phyloP scores from a whole-genome alignment of 2,329 filamentous ascomycete genomes.

The Apiospora saccharicola region DNA sequence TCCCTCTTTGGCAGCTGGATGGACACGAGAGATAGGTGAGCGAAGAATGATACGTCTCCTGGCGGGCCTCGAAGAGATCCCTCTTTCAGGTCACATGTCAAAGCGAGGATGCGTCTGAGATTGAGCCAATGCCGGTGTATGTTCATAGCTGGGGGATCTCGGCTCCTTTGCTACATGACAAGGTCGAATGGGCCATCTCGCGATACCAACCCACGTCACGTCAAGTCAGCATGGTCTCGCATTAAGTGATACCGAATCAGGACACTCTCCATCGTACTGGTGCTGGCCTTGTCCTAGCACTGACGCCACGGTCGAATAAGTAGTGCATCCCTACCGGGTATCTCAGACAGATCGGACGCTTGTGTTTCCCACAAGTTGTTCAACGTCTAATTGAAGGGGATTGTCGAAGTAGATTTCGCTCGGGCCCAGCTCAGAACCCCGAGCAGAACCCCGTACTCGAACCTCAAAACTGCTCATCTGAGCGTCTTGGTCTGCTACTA shows the following conservation, averaged over 20 bases:
- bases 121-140: background rate
- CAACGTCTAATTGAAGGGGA: background rate
- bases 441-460: background rate
- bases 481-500: background rate
- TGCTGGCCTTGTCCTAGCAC: background rate
- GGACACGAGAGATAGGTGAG: background rate
- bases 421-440: background rate
- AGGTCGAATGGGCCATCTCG: slow-evolving; percentile 10
- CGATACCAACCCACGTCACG: slow-evolving; percentile 20
- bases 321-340: slow-evolving; percentile 7
- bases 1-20: background rate
- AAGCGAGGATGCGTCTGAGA: slow-evolving; percentile 1
- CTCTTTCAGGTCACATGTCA: slow-evolving; percentile 3
- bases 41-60: background rate
- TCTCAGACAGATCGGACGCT: background rate
- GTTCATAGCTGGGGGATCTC: slow-evolving; percentile 2
- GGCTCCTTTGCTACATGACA: background rate
- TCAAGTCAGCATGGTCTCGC: slow-evolving; percentile 6
- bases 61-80: background rate
- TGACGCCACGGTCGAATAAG: background rate
- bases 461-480: background rate
- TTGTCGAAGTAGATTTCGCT: slow-evolving; percentile 3
- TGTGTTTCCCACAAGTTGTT: slow-evolving; percentile 5
- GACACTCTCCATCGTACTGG: background rate
- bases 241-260: slow-evolving; percentile 10